phyloP scores from a whole-genome alignment of 768 basidiomycete genomes.

The Lepiota brunneoincarnata region DNA sequence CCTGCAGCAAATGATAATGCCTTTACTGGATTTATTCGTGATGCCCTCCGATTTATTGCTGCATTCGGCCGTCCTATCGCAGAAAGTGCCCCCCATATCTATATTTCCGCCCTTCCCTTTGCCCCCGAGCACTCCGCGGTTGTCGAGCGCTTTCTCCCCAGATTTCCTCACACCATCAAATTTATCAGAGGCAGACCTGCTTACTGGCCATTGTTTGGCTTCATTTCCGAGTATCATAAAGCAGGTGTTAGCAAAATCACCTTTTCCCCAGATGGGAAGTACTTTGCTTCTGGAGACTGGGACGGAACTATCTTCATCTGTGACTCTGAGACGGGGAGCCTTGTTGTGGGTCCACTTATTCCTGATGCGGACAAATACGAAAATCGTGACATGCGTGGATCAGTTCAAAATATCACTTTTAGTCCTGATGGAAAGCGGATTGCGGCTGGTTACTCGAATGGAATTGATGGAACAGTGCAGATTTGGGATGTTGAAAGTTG shows the following conservation, averaged over 20 bases:
- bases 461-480: not conserved
- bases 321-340: slow-evolving; percentile 18
- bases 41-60: slow-evolving; percentile 17
- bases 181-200: slow-evolving; percentile 7
- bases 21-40: slow-evolving; percentile 14
- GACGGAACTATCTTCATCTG: slow-evolving; percentile 33
- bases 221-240: not conserved
- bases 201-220: slow-evolving; percentile 16
- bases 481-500: not conserved
- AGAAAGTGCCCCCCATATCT: slow-evolving; percentile 22
- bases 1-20: not conserved
- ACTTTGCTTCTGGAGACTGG: slow-evolving; percentile 31
- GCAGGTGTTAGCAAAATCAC: not conserved
- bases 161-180: slow-evolving; percentile 10
- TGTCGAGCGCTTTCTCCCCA: slow-evolving; percentile 9
- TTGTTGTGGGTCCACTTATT: slow-evolving; percentile 10
- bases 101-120: slow-evolving; percentile 26
- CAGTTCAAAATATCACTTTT: too few relatives aligned
- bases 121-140: slow-evolving; percentile 18
- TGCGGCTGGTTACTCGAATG: too few relatives aligned
- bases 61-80: slow-evolving; percentile 16
- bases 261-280: slow-evolving; percentile 26
- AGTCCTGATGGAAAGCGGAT: too few relatives aligned
- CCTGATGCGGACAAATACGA: too few relatives aligned
- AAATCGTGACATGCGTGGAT: too few relatives aligned